phyloP scores from a whole-genome alignment of 257 asterid genomes.

The Anisodus acutangulus region DNA sequence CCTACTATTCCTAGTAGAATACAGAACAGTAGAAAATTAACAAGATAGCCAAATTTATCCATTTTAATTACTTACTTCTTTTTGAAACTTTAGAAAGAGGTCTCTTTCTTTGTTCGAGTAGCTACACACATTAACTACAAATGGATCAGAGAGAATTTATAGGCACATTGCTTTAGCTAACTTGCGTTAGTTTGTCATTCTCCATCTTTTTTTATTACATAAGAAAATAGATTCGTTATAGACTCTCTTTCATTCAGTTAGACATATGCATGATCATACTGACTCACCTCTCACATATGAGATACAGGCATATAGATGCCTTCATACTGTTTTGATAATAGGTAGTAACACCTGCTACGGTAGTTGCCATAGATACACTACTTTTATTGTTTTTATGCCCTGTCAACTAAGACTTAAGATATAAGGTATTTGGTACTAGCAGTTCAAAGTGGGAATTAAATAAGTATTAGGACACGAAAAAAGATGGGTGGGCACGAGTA shows the following conservation, averaged over 20 bases:
- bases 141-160: background rate
- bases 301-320: no score
- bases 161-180: background rate
- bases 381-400: no score
- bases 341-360: no score
- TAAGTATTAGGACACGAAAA: no score
- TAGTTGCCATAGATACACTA: no score
- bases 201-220: no score
- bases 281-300: background rate
- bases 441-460: no score
- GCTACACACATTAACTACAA: background rate
- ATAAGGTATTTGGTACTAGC: no score
- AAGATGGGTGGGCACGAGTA: no score
- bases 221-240: background rate
- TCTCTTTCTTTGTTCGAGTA: background rate
- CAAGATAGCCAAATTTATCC: conserved; percentile 31
- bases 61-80: conserved; percentile 21
- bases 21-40: conserved; percentile 24
- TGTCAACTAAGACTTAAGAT: no score
- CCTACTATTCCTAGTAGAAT: conserved; percentile 32
- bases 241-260: background rate
- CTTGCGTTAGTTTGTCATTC: background rate
- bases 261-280: conserved; percentile 12
- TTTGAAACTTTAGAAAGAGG: background rate
- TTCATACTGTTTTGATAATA: no score